Conservation (phyloP, 805 yeast species). For the Metschnikowia similis region DNA sequence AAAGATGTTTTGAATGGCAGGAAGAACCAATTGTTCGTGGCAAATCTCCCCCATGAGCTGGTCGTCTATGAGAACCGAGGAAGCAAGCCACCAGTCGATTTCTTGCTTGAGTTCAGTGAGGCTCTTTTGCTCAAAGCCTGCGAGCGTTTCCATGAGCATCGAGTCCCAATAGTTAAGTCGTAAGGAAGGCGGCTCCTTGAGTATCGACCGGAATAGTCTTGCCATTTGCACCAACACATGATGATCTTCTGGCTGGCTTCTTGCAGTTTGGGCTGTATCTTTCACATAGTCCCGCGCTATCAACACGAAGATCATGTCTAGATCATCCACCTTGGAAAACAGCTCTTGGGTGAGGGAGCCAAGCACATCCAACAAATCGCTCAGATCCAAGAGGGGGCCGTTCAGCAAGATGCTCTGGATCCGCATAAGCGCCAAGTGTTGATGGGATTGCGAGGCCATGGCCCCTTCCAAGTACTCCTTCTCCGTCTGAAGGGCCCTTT, state of each 20-base stretch:
- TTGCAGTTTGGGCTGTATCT: background rate
- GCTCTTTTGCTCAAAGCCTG: background rate
- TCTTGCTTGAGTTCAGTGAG: background rate
- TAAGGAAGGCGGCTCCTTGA: background rate
- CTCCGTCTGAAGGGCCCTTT: slow-evolving; percentile 2
- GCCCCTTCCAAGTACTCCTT: slow-evolving; percentile 1
- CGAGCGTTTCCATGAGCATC: slow-evolving; percentile 5
- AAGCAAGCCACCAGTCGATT: slow-evolving; percentile 13
- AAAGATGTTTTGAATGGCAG: slow-evolving; percentile 1
- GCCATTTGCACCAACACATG: slow-evolving; percentile 8
- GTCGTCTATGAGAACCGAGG: slow-evolving; percentile 12
- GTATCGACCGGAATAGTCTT: slow-evolving; percentile 4
- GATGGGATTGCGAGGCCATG: slow-evolving; percentile 1
- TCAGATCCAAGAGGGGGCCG: background rate
- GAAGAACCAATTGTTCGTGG: slow-evolving; percentile 7
- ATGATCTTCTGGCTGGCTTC: background rate
- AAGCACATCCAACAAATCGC: slow-evolving; percentile 3
- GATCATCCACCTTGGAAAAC: slow-evolving; percentile 1
- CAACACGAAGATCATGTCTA: slow-evolving; percentile 6
- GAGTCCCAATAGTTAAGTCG: slow-evolving; percentile 14
- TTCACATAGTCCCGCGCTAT: slow-evolving; percentile 6
- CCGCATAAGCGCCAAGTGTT: background rate
- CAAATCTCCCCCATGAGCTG: slow-evolving; percentile 7
- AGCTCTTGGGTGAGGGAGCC: slow-evolving; percentile 4
- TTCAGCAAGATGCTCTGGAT: background rate